Percentiles rank a stretch among this genome's conserved stretches.
Conservation (phyloP, 805 yeast genomes). For the Candida ulmi region DNA sequence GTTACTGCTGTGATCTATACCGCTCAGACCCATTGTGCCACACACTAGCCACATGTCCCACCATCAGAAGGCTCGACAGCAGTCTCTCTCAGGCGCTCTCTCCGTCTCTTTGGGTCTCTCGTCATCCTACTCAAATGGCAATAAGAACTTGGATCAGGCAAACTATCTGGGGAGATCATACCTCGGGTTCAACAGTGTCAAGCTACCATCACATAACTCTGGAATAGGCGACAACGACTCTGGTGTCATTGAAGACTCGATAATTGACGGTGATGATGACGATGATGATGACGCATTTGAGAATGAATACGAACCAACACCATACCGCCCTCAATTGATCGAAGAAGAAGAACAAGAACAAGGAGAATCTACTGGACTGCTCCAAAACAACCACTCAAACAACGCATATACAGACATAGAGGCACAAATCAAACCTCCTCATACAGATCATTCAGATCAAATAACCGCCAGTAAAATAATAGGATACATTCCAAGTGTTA, state of each 20-base stretch:
- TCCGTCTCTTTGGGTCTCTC: slow-evolving; percentile 22
- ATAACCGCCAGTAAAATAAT: slow-evolving; percentile 9
- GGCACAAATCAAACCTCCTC: slow-evolving; percentile 1
- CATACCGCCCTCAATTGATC: too few relatives aligned
- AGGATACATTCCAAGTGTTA: slow-evolving; percentile 62
- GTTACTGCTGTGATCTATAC: too few relatives aligned
- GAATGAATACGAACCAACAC: too few relatives aligned
- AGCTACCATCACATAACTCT: not conserved
- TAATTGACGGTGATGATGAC: not conserved
- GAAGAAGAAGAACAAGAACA: too few relatives aligned
- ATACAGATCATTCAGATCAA: not conserved
- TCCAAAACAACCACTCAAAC: too few relatives aligned
- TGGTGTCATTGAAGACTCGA: not conserved
- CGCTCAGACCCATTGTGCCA: too few relatives aligned
- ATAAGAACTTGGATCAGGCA: slow-evolving; percentile 6
- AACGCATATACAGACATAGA: slow-evolving; percentile 4
- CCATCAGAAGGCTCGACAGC: slow-evolving; percentile 6
- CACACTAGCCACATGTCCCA: too few relatives aligned
- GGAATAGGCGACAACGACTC: not conserved
- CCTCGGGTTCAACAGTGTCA: slow-evolving; percentile 20
- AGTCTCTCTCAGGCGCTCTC: slow-evolving; percentile 21
- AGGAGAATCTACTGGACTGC: too few relatives aligned
- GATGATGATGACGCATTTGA: too few relatives aligned
- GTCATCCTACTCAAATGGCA: slow-evolving; percentile 16
- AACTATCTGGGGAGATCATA: slow-evolving; percentile 19